Evolutionary conservation across 1,139 yeast species (phyloP), one percentile per base, ranked within the genome.

Genomic region (Zygosaccharomyces sapae): DNA sequence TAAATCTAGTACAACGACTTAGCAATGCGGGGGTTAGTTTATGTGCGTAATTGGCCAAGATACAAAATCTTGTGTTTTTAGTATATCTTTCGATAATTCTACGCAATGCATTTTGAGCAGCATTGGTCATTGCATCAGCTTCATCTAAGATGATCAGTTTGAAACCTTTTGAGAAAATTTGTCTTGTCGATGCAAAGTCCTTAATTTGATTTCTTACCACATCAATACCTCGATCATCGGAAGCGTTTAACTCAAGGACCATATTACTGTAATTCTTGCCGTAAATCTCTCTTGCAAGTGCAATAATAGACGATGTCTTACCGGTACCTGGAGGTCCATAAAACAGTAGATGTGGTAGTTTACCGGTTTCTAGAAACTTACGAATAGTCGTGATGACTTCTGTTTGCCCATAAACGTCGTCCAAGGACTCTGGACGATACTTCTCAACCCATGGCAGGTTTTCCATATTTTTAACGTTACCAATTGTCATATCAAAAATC

Each of bases 251-350:
- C 66, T 92, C 99, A 52, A 92, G 70, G 2, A 92, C 96, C 95
- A 87, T 88, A 63, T 85, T 86, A 58, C 76, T 78, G 67, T 86
- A 88, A 61, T 82, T 83, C 36, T 81, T 74, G 1, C 97, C 97
- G 61, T 88, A 92, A n/a, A 92, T 81, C 61, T 90, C 96, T 46
- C 80, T 74, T 1, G 98, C 97, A 50, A 92, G 70, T 0, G 97
- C 97, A 31, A 86, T 77, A 51, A 92, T 86, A 1, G 97, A 90
- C 1, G 96, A 87, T 0, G 98, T 92, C 65, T 92, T 92, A 54
- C 98, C 98, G 0, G 97, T 90, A 24, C 98, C 98, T 22, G 98
- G 97, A 0, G 97, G 97, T 0, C 98, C 98, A 66, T 92, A 90
- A 67, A 92, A 90, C 41, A 90, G 70, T 53, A 90, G 69, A 68